Evolutionary conservation across 805 yeast genomes (phyloP), one percentile per base, ranked within the genome.

Genomic region (Torulaspora gathmanii): DNA sequence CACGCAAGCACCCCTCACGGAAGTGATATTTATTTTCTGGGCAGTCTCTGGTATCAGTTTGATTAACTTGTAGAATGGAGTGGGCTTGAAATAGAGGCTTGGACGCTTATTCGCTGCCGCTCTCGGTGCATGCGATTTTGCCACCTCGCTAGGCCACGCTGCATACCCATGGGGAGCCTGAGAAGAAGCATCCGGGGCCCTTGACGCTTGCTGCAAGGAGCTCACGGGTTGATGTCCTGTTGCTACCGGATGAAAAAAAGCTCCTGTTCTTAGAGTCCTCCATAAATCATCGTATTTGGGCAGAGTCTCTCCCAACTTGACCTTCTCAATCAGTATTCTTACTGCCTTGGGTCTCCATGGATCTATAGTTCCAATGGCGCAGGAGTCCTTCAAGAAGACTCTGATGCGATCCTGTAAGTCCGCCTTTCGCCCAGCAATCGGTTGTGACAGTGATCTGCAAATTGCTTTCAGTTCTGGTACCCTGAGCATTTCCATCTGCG

Each of bases 391-490:
- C 29, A 80, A 52, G 52, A 68, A 74, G n/a, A 64, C 66, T 40
- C 67, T 58, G 5, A 86, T 62, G 27, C 88, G 69, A 28, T 77
- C 79, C 42, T 74, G 73, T 11, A 86, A 63, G 27, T 77, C 83
- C 16, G 74, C 72, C 62, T 86, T 87, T 30, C 79, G 67, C 1
- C 93, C 95, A 5, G 72, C 56, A 8, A 68, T 54, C 2, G 78
- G 63, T 15, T 82, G 61, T 2, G 75, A 74, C 13, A 80, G 56
- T 1, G 79, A 56, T 35, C 77, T 69, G 28, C 82, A 74, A 1
- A 82, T 56, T 15, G 67, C 71, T 60, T 80, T 81, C 44, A 82
- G 67, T 44, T 75, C 77, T 0, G 73, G 63, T 1, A 80, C 78
- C 52, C 74, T 75, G 51, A 78, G 57, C n/a, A 50, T 54, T 29